Conservation (phyloP, 2,329 filamentous ascomycete genomes). For the Trichoderma arundinaceum region DNA sequence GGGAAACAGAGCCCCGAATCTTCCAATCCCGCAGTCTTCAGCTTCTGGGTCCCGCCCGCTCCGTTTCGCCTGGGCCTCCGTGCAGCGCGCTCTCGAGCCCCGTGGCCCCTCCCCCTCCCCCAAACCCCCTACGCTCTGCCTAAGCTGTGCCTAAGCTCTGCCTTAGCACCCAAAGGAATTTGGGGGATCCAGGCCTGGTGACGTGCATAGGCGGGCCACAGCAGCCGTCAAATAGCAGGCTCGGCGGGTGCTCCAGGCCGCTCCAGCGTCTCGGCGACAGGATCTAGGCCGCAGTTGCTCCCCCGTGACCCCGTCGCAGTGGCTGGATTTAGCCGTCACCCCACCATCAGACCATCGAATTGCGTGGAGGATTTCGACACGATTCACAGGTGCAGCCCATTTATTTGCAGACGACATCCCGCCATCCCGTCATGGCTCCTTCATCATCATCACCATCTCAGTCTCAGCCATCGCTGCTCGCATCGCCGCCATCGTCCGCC, state of each 20-base stretch:
- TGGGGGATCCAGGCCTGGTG: conserved; percentile 22
- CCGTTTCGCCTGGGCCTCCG: no score
- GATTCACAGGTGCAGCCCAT: not conserved
- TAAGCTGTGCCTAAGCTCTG: no score
- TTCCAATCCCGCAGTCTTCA: conserved; percentile 1
- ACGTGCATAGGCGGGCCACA: conserved; percentile 18
- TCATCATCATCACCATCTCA: conserved; percentile 38
- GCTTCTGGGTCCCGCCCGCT: not conserved
- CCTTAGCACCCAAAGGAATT: not conserved
- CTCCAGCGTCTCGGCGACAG: conserved; percentile 4
- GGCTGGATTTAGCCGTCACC: conserved; percentile 28
- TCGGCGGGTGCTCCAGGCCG: conserved; percentile 13
- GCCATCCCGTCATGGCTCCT: conserved; percentile 40
- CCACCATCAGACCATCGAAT: conserved; percentile 29
- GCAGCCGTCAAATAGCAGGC: conserved; percentile 14
- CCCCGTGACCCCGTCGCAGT: not conserved
- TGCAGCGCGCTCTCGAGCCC: conserved; percentile 1
- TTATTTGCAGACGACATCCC: conserved; percentile 26
- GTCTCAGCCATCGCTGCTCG: conserved; percentile 42
- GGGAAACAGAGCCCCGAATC: not conserved
- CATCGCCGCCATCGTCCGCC: no score
- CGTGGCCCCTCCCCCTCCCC: conserved; percentile 8
- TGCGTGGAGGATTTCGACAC: not conserved
- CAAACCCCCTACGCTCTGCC: no score
- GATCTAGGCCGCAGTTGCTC: conserved; percentile 12